Evolutionary conservation across 2,329 filamentous ascomycete species (phyloP), one percentile per base, ranked within the genome.

Genomic region (Neurospora crassa): DNA sequence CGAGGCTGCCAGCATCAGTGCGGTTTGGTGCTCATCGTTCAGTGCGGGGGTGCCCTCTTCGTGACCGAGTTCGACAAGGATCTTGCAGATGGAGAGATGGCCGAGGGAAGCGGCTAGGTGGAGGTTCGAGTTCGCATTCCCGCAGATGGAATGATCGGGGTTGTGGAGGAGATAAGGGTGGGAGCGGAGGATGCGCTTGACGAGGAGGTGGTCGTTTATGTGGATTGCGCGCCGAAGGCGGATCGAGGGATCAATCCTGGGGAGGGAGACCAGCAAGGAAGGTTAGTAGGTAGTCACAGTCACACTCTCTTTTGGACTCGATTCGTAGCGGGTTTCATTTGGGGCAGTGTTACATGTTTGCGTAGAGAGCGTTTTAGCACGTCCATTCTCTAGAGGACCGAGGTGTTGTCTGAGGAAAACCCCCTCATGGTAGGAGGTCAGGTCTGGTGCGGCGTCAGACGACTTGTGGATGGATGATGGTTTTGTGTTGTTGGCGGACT

Each of bases 211-310:
- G 80, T 95, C 91, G 80, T 92, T 90, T 77, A 89, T 86, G 78
- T 91, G 87, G 79, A 97, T 95, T 73, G 94, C 93, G 76, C 93
- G 90, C 75, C 93, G 91, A 67, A 96, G 85, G 76, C 93, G 91
- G 79, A 90, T 88, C 71, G 90, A 87, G 71, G 92, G 87, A 74
- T 93, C 90, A 82, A 95, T 93, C 91, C 90, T 93, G 73, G 11
- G 10, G 7, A 37, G 7, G 20, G 20, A 14, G 40, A 70, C 8
- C 24, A 63, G 29, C 29, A 63, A 63, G 24, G 53, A 63, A 63
- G 24, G 53, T 63, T 63, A 63, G 53, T 63, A 20, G 12, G 3
- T 20, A 53, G 11, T 37, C 7, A 40, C 10, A 40, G 37, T 20
- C 18, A 20, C 11, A 10, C 20, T 45, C 20, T 45, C 42, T n/a